Base-by-base conservation (phyloP, 148 eudicot genomes). In the Spergularia marina region DNA sequence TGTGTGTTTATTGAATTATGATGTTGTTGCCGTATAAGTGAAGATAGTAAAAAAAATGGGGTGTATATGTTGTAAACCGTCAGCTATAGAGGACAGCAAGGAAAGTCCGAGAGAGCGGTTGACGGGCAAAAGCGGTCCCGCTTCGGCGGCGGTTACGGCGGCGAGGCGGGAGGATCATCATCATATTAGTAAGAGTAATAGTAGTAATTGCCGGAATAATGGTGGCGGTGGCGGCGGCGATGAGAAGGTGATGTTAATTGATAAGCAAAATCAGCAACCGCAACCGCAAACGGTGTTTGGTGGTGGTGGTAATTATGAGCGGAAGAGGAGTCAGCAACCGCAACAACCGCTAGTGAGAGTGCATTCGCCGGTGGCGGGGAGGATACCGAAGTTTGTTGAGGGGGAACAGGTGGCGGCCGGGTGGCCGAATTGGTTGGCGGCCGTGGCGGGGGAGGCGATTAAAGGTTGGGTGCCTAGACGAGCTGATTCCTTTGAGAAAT, bases 371-470 rank as follows among this genome's bases (percentile, higher is more conserved):
- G 85, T 74, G 8, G 57, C 65, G 12, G 86, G 91, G 18, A 72
- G 56, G 73, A 57, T 91, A 56, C 88, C 91, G 4, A 90, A 84
- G 73, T 83, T 89, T 21, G 71, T 63, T 1, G 89, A 88, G 76
- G 92, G 91, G 10, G 95, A 90, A 74, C 97, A 89, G 76, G 91
- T 89, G n/a, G 87, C 90, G 1, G 97, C 97, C 1, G 97, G 97
- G 51, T 92, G 97, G 97, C 97, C 97, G 1, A 71, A 85, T 18
- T 92, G 97, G 97, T 77, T 92, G 63, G 84, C 97, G 6, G 84
- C 90, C 0, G 93, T 90, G 78, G 97, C 97, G 18, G 93, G 93
- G 49, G 97, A 92, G 70, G 92, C 96, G 77, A 87, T 89, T 65
- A 82, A 78, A 74, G 96, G 96, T 39, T 91, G 96, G 96, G 84